A percentile compares a stretch with the other conserved stretches of the same genome.
These are phyloP conservation scores for Ophiosphaerella herpotricha DNA, from an alignment of 2,329 filamentous ascomycete species.

Conservation along the genomic window DNA sequence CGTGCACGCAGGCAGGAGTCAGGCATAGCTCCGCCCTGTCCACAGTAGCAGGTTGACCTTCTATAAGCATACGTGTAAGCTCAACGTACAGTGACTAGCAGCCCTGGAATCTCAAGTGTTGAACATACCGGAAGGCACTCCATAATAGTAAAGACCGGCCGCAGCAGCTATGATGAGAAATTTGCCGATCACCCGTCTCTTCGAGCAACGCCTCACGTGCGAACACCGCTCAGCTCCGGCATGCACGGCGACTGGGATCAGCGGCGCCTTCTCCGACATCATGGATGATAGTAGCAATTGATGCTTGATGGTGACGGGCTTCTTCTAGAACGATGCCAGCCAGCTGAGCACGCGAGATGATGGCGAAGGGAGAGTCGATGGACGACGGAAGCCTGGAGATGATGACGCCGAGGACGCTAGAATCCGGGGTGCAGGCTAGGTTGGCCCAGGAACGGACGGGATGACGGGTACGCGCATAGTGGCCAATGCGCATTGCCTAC, in stretches of 20 bases:
- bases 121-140: conserved; percentile 13
- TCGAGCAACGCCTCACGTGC: conserved; percentile 18
- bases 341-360: conserved; percentile 25
- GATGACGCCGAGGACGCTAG: conserved; percentile 22
- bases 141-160: conserved; percentile 26
- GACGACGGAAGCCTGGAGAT: conserved; percentile 9
- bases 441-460: conserved; percentile 1
- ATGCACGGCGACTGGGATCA: conserved; percentile 17
- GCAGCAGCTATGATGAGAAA: conserved; percentile 22
- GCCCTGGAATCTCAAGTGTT: too few relatives aligned
- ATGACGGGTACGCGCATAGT: background rate
- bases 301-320: background rate
- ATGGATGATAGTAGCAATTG: background rate
- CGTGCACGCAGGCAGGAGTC: conserved; percentile 66
- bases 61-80: background rate
- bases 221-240: conserved; percentile 11
- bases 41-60: conserved; percentile 1
- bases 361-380: conserved; percentile 12
- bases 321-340: conserved; percentile 19
- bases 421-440: conserved; percentile 24
- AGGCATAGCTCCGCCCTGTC: conserved; percentile 49
- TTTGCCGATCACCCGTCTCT: conserved; percentile 16
- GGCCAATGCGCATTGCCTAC: too few relatives aligned
- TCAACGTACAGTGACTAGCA: too few relatives aligned
- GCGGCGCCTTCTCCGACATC: conserved; percentile 32